Evolutionary conservation across 768 basidiomycete species (phyloP).

Genomic region (Pholiota molesta): DNA sequence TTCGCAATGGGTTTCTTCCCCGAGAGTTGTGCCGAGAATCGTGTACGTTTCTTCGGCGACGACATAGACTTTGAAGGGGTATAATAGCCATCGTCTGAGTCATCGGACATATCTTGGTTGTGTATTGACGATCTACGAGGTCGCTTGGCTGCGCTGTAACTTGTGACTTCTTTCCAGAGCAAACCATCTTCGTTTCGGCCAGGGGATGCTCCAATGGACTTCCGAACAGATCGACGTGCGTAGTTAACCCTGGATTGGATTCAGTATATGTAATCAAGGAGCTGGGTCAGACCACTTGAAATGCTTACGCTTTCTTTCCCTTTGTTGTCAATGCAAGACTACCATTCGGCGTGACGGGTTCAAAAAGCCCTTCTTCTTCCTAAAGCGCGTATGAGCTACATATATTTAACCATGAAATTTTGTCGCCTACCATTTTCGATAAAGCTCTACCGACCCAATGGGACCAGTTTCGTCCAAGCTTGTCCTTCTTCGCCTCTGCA

Average conservation of each 20-base stretch:
- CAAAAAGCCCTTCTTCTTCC: slow-evolving; percentile 48
- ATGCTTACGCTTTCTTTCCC: slow-evolving; percentile 49
- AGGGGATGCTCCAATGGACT: slow-evolving; percentile 24
- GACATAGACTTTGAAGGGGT: slow-evolving; percentile 9
- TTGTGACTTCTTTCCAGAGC: slow-evolving; percentile 41
- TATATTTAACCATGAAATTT: neutral
- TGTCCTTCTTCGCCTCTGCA: slow-evolving; percentile 45
- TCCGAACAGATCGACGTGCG: slow-evolving; percentile 19
- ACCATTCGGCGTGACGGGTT: slow-evolving; percentile 35
- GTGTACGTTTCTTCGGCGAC: slow-evolving; percentile 11
- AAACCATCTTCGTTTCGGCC: slow-evolving; percentile 35
- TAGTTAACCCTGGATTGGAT: slow-evolving; percentile 11
- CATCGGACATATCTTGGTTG: neutral
- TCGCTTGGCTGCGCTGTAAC: slow-evolving; percentile 23
- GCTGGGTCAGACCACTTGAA: too few species aligned
- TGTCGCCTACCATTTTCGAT: slow-evolving; percentile 41
- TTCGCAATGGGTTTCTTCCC: slow-evolving; percentile 29
- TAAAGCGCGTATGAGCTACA: slow-evolving; percentile 18
- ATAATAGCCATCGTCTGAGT: slow-evolving; percentile 2
- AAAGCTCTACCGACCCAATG: slow-evolving; percentile 50
- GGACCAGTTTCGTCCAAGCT: slow-evolving; percentile 51
- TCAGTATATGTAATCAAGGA: neutral
- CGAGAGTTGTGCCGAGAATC: slow-evolving; percentile 4
- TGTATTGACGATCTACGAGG: slow-evolving; percentile 17
- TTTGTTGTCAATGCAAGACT: slow-evolving; percentile 42